phyloP scores from a whole-genome alignment of 495 filamentous ascomycete genomes.

The Neurospora sp. region DNA sequence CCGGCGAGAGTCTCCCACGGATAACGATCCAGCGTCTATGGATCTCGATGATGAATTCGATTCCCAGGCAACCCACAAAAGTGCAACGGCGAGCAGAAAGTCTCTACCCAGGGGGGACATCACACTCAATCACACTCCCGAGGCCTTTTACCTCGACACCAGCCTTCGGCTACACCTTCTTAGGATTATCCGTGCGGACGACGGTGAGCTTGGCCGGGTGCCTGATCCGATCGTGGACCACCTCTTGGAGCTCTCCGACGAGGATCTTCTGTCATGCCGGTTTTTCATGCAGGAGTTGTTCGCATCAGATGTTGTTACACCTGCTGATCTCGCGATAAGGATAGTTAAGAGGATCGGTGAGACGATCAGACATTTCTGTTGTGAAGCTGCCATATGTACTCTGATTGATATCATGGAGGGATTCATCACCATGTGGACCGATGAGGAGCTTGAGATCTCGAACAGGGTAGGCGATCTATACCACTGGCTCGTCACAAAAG shows the following conservation, averaged over 20 bases:
- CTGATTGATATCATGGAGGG: slow-evolving; percentile 62
- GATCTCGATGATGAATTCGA: slow-evolving; percentile 69
- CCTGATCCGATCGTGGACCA: slow-evolving; percentile 44
- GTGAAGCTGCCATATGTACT: slow-evolving; percentile 62
- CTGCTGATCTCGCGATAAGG: slow-evolving; percentile 27
- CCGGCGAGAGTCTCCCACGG: slow-evolving; percentile 13
- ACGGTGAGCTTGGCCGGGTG: slow-evolving; percentile 24
- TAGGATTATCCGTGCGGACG: slow-evolving; percentile 25
- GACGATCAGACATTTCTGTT: slow-evolving; percentile 59
- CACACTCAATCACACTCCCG: slow-evolving; percentile 31
- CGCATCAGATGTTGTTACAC: slow-evolving; percentile 30
- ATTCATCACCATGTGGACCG: slow-evolving; percentile 54
- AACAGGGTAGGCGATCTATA: slow-evolving; percentile 67
- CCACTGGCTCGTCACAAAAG: slow-evolving; percentile 57
- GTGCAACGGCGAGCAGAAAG: slow-evolving; percentile 17
- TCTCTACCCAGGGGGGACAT: slow-evolving; percentile 39
- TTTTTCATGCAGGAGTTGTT: slow-evolving; percentile 42
- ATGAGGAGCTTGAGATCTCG: slow-evolving; percentile 41
- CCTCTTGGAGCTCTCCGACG: slow-evolving; percentile 44
- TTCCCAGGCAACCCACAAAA: slow-evolving; percentile 39
- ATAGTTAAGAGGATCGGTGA: slow-evolving; percentile 41
- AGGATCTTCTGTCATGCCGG: slow-evolving; percentile 50
- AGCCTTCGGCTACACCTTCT: slow-evolving; percentile 30
- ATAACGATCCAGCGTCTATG: slow-evolving; percentile 48
- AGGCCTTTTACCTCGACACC: slow-evolving; percentile 39